Evolutionary conservation across 2,329 filamentous ascomycete genomes (phyloP), one percentile per base, ranked within the genome.

Genomic region (Sordariomycetes sp.): DNA sequence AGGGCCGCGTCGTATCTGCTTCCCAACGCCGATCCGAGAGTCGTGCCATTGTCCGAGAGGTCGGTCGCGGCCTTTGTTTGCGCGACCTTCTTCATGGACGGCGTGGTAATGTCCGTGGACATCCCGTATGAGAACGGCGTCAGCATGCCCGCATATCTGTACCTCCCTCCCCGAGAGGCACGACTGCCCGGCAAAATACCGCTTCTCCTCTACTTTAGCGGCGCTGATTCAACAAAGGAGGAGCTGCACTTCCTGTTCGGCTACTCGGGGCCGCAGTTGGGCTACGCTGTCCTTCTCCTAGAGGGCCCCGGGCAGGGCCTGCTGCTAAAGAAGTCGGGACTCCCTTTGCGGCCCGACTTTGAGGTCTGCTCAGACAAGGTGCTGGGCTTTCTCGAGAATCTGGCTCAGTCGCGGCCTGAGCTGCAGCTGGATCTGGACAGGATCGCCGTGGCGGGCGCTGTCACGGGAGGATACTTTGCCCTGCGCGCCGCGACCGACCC

Each of bases 261-360:
- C 0, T 62, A 66, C 1, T 62, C 46, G 0, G 73, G 62, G 0
- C 63, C 61, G 0, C 61, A 62, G 0, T 57, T 67, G 0, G 76
- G 76, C 0, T 79, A 78, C 57, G 75, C 75, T 0, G 68, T 72
- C 1, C 57, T 78, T 5, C 75, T 68, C 0, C 76, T 76, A 46
- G 75, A 79, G 1, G 76, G 75, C 0, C 76, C 76, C 0, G 76
- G 75, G 0, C 76, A 79, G 59, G 75, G 76, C 0, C 62, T 74
- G 4, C 60, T 68, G 3, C 65, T 76, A 0, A 64, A 65, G 1
- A 61, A 62, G 0, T 58, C 70, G 32, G 61, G 64, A 40, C 35
- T 70, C 4, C 57, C 48, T 1, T 64, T 75, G 60, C 66, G 71
- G 0, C 69, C 70, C 0, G 72, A 76, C 60, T 75, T 69, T 65